Base-by-base conservation (phyloP, 2,329 filamentous ascomycete species). In the Aspergillus pseudoviridinutans region DNA sequence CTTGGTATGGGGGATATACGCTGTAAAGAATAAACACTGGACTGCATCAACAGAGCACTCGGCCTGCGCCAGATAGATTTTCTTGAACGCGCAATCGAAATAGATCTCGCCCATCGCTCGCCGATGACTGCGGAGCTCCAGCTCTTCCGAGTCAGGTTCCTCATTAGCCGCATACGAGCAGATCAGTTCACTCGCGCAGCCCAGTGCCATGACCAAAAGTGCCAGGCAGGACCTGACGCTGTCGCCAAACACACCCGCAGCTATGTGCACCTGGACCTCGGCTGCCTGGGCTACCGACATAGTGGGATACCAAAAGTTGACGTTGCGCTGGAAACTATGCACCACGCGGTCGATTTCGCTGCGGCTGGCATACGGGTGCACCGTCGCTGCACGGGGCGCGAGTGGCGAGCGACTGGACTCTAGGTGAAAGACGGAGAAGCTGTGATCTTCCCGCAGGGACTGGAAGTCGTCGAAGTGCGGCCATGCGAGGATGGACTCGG, bases 291-390 rank as follows among this genome's bases (percentile, higher is more conserved):
- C 57, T 47, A 71, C 72, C 0, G 79, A 79, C 69, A 81, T 75
- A 5, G 78, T 80, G 0, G 80, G 81, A 55, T 82, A 83, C 79
- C 79, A 83, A 50, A 82, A 82, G 64, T 83, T 83, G 46, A 82
- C 70, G 35, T 74, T 77, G 2, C 68, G 66, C 58, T 80, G 73
- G 49, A 83, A 83, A 0, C 77, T 74, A 1, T 71, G 66, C 0
- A 82, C 64, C 4, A 80, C 75, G 0, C 65, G 64, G 17, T 76
- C 71, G 2, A 82, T 66, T 6, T 82, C 80, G 1, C 74, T 68
- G 0, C 72, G 62, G 1, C 73, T 73, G 4, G 78, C 71, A 42
- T 78, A 79, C 0, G 79, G 81, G 24, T 75, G 73, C 58, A 78
- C 73, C 20, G 28, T 49, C 4, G 53, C 17, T 10, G 41, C n/a